These are phyloP conservation scores for Ophiocordyceps australis DNA, from an alignment of 2,329 filamentous ascomycete genomes.

Conservation along the genomic window DNA sequence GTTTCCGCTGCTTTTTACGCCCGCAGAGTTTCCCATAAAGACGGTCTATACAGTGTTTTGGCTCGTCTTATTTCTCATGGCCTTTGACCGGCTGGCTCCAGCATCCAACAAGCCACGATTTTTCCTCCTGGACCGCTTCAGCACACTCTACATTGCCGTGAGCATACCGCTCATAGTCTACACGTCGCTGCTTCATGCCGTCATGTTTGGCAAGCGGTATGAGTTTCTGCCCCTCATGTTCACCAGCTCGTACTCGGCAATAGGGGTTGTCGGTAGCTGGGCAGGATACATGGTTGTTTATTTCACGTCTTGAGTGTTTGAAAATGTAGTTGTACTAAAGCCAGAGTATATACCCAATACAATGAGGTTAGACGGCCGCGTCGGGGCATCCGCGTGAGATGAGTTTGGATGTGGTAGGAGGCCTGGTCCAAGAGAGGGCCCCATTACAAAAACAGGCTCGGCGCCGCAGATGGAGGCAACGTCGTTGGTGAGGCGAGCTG, in stretches of 20 bases:
- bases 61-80: slow-evolving; percentile 70
- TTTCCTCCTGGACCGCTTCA: slow-evolving; percentile 83
- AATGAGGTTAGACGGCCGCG: too few species aligned
- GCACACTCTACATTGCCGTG: slow-evolving; percentile 72
- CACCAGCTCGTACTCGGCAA: slow-evolving; percentile 80
- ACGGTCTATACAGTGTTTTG: slow-evolving; percentile 84
- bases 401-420: too few species aligned
- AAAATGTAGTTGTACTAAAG: too few species aligned
- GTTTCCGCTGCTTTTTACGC: slow-evolving; percentile 84
- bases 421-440: too few species aligned
- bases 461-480: too few species aligned
- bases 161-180: slow-evolving; percentile 83
- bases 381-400: too few species aligned
- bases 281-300: slow-evolving; percentile 87
- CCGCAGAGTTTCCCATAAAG: slow-evolving; percentile 86
- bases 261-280: slow-evolving; percentile 95
- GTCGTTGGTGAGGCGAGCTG: too few species aligned
- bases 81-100: slow-evolving; percentile 75
- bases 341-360: too few species aligned
- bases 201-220: slow-evolving; percentile 67
- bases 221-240: slow-evolving; percentile 96
- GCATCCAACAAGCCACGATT: slow-evolving; percentile 64
- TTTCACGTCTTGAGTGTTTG: slow-evolving; percentile 44
- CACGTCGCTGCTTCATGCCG: slow-evolving; percentile 64
- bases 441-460: too few species aligned